Percentiles rank a stretch among this genome's conserved stretches.
Conservation (phyloP, 2,329 filamentous ascomycete genomes). For the Aspergillus vadensis region DNA sequence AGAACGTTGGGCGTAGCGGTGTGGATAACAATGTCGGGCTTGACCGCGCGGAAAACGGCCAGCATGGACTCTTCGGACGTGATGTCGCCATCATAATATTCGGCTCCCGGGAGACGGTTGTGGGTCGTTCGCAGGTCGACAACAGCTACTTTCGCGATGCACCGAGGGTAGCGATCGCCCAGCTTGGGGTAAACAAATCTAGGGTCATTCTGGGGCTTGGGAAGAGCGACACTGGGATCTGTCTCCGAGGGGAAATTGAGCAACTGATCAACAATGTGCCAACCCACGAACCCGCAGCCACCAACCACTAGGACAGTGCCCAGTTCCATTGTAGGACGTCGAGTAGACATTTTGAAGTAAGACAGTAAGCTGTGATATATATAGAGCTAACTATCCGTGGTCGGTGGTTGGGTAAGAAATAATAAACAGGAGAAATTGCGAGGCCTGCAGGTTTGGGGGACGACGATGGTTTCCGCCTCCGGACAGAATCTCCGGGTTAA, state of each 20-base stretch:
- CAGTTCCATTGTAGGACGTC: constrained; percentile 48
- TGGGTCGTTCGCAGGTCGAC: constrained; percentile 71
- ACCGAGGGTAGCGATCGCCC: constrained; percentile 44
- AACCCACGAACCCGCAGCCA: constrained; percentile 81
- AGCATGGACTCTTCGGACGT: constrained; percentile 65
- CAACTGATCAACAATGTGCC: constrained; percentile 76
- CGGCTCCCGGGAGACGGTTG: constrained; percentile 64
- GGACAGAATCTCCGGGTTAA: constrained; percentile 7
- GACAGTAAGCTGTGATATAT: not conserved
- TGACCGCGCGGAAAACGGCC: constrained; percentile 64
- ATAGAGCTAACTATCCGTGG: not conserved
- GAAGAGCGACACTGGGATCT: constrained; percentile 41
- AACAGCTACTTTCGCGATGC: constrained; percentile 62
- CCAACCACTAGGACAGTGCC: constrained; percentile 77
- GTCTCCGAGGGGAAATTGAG: constrained; percentile 59
- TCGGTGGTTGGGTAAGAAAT: not conserved
- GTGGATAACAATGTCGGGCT: constrained; percentile 85
- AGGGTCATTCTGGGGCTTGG: constrained; percentile 38
- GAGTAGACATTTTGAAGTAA: constrained; percentile 35
- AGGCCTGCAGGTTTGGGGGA: not conserved
- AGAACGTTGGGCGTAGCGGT: constrained; percentile 72
- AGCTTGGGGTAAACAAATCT: constrained; percentile 42
- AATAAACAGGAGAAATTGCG: constrained; percentile 18
- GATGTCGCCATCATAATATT: constrained; percentile 77
- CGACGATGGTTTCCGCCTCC: constrained; percentile 2